Conservation (phyloP, 2,329 filamentous ascomycete genomes). For the Exophiala lecanii-corni region DNA sequence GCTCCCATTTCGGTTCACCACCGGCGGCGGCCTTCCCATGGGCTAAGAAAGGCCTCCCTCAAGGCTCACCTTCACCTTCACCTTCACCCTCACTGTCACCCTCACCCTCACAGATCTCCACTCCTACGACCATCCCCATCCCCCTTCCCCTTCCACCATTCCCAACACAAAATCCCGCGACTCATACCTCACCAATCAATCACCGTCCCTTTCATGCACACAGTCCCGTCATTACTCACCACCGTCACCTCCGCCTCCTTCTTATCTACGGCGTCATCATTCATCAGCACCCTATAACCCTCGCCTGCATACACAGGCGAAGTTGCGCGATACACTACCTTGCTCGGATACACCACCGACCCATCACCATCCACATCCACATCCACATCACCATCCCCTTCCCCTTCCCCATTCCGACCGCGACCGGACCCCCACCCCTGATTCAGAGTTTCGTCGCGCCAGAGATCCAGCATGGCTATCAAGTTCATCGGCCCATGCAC, state of each 20-base stretch:
- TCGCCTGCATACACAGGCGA: constrained; percentile 48
- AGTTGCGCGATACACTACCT: constrained; percentile 46
- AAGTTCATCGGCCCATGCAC: constrained; percentile 43
- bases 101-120: too few species aligned
- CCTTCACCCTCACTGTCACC: too few species aligned
- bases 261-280: constrained; percentile 27
- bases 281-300: constrained; percentile 42
- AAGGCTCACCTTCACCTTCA: too few species aligned
- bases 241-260: constrained; percentile 30
- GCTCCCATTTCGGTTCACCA: not conserved
- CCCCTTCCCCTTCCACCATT: too few species aligned
- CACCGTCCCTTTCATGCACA: constrained; percentile 32
- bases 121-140: too few species aligned
- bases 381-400: constrained; percentile 6
- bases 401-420: not conserved
- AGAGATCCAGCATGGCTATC: constrained; percentile 41
- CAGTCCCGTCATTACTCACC: constrained; percentile 27
- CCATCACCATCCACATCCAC: constrained; percentile 13
- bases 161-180: too few species aligned
- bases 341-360: constrained; percentile 35
- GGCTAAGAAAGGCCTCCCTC: too few species aligned
- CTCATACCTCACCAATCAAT: constrained; percentile 16
- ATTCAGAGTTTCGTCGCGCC: constrained; percentile 35
- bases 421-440: constrained; percentile 12
- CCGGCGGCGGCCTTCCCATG: not conserved